Percentiles rank a stretch among this genome's conserved stretches.
phyloP scores from a whole-genome alignment of 805 yeast species.

The Saccharomycopsis guyanensis region DNA sequence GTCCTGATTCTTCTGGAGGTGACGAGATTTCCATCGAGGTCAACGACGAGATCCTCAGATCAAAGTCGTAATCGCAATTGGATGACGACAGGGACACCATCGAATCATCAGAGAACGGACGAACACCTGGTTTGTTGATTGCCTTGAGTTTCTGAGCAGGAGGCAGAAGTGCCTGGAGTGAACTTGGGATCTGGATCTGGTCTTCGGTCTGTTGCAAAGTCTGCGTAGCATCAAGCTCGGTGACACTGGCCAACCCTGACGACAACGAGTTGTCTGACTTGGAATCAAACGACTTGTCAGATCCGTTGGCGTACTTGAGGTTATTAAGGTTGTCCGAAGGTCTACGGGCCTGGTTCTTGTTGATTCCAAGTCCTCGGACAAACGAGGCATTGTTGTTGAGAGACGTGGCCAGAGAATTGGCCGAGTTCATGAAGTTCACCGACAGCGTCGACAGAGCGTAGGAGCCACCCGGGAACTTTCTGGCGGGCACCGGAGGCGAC shows the following conservation, averaged over 20 bases:
- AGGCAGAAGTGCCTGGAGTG: conserved; percentile 1
- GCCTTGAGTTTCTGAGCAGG: background rate
- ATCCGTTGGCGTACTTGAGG: conserved; percentile 4
- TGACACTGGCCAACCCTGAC: conserved; percentile 15
- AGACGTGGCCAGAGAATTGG: conserved; percentile 8
- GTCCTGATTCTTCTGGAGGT: background rate
- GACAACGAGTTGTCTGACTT: conserved; percentile 17
- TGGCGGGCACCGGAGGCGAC: conserved; percentile 5
- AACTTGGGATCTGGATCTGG: conserved; percentile 11
- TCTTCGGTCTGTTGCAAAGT: conserved; percentile 7
- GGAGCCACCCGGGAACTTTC: conserved; percentile 1
- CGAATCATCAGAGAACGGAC: conserved; percentile 20
- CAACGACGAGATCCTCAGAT: conserved; percentile 16
- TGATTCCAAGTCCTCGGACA: conserved; percentile 21
- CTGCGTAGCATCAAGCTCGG: conserved; percentile 4
- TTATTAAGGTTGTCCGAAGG: conserved; percentile 19
- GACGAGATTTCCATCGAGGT: conserved; percentile 17
- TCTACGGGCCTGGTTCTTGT: conserved; percentile 16
- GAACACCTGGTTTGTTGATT: background rate
- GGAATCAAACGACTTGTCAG: conserved; percentile 16
- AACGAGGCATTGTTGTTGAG: conserved; percentile 17
- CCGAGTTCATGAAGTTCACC: conserved; percentile 8
- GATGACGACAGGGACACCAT: conserved; percentile 7
- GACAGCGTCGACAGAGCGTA: conserved; percentile 5
- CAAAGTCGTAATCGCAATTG: conserved; percentile 14